Percentiles rank a stretch among this genome's conserved stretches.
phyloP scores from a whole-genome alignment of 352 stramenopile species.

The Phytophthora fragariae region DNA sequence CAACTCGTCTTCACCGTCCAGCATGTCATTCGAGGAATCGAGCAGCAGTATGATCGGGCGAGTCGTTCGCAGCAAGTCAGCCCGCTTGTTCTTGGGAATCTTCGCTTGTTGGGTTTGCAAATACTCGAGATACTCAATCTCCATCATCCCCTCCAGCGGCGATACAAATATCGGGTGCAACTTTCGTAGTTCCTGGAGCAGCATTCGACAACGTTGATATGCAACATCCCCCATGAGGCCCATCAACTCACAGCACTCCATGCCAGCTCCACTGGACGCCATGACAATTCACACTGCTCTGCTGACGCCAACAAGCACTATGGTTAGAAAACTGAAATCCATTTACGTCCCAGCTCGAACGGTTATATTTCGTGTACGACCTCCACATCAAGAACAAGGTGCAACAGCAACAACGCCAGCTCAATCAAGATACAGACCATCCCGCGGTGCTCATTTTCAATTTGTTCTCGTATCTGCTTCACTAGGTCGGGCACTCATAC shows the following conservation, averaged over 20 bases:
- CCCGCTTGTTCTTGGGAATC: conserved; percentile 40
- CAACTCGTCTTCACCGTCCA: conserved; percentile 66
- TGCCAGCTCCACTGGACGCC: conserved; percentile 20
- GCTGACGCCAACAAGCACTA: neutral
- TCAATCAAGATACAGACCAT: conserved; percentile 34
- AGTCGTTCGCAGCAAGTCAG: conserved; percentile 38
- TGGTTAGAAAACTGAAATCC: conserved; percentile 2
- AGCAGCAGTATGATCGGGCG: conserved; percentile 66
- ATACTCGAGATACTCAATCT: conserved; percentile 64
- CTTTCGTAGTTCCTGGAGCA: conserved; percentile 67
- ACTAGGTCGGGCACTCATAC: conserved; percentile 18
- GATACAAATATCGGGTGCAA: conserved; percentile 61
- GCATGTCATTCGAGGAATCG: conserved; percentile 41
- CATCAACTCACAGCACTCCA: conserved; percentile 65
- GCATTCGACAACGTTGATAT: conserved; percentile 67
- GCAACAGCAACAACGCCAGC: conserved; percentile 1
- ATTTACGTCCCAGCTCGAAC: neutral
- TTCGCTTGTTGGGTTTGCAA: conserved; percentile 41
- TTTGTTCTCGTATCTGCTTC: conserved; percentile 29
- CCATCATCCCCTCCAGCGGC: conserved; percentile 54
- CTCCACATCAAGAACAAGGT: neutral
- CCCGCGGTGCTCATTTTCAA: conserved; percentile 34
- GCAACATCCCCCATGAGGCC: conserved; percentile 61
- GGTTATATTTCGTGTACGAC: conserved; percentile 27
- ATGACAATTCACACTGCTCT: conserved; percentile 9